Conservation (phyloP, 345 rosid genomes). For the Aegle marmelos region DNA sequence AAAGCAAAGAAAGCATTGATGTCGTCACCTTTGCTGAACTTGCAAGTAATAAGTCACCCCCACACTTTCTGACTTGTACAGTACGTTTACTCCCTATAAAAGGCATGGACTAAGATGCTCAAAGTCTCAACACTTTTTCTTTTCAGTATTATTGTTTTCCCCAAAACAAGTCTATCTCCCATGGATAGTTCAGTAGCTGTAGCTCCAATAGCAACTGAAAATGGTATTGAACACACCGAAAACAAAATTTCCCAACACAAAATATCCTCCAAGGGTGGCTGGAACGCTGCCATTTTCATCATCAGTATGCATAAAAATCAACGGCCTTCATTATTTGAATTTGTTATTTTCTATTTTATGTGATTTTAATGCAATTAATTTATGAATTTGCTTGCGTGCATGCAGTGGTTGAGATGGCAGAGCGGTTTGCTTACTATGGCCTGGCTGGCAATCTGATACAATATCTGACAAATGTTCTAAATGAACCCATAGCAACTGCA, state of each 20-base stretch:
- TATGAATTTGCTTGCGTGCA: background rate
- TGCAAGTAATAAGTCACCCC: too few relatives aligned
- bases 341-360: background rate
- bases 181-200: slow-evolving; percentile 29
- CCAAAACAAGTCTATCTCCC: background rate
- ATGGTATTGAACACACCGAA: background rate
- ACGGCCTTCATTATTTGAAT: background rate
- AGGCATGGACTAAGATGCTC: background rate
- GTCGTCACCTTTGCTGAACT: too few relatives aligned
- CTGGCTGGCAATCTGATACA: slow-evolving; percentile 71
- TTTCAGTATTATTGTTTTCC: background rate
- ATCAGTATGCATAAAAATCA: slow-evolving; percentile 47
- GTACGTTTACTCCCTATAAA: background rate
- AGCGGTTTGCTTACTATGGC: slow-evolving; percentile 81
- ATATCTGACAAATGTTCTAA: slow-evolving; percentile 64
- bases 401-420: slow-evolving; percentile 79
- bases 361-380: background rate
- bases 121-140: background rate
- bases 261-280: slow-evolving; percentile 50
- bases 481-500: slow-evolving; percentile 48
- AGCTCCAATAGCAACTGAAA: slow-evolving; percentile 15
- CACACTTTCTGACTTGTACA: background rate
- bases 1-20: too few relatives aligned
- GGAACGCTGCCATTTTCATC: slow-evolving; percentile 87
- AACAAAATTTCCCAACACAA: background rate